Conservation (phyloP, 2,329 filamentous ascomycete species). For the Ophiostoma pallidulum region DNA sequence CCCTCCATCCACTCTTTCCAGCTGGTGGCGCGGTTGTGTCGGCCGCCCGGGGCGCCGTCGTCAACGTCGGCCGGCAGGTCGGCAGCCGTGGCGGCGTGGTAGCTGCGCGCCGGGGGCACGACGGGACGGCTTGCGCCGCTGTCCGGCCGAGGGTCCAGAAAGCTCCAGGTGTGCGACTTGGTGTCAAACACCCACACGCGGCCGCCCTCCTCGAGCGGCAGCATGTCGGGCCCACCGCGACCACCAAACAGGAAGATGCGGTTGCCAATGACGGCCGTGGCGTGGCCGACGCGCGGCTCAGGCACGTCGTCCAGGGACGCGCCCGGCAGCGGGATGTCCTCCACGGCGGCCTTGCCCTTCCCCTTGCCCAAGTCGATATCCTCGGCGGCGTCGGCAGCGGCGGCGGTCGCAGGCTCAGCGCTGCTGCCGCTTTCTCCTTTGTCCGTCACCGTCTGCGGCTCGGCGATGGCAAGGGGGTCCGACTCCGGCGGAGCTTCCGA, state of each 20-base stretch:
- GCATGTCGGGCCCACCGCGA: conserved; percentile 59
- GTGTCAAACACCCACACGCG: conserved; percentile 70
- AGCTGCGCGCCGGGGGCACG: conserved; percentile 57
- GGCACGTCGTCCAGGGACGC: conserved; percentile 42
- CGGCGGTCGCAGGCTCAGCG: conserved; percentile 7
- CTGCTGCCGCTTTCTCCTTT: too few species aligned
- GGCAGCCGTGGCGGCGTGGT: conserved; percentile 53
- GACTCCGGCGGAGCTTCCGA: conserved; percentile 16
- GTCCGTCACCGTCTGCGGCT: conserved; percentile 12
- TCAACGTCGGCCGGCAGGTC: conserved; percentile 12
- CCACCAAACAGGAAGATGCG: conserved; percentile 78
- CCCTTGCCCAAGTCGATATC: conserved; percentile 28
- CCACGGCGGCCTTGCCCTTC: conserved; percentile 18
- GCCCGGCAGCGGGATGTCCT: conserved; percentile 24
- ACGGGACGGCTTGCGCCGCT: too few species aligned
- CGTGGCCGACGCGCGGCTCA: conserved; percentile 61
- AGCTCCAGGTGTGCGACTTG: conserved; percentile 52
- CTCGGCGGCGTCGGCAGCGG: conserved; percentile 21
- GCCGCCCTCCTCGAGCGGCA: conserved; percentile 62
- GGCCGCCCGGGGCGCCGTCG: conserved; percentile 21
- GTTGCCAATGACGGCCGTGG: conserved; percentile 56
- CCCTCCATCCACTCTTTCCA: conserved; percentile 50
- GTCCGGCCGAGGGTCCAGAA: conserved; percentile 48
- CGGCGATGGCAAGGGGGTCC: conserved; percentile 13
- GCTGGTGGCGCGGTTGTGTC: conserved; percentile 29